Percentiles rank a stretch among this genome's conserved stretches.
phyloP scores from a whole-genome alignment of 768 basidiomycete genomes.

The Boletus reticulatus region DNA sequence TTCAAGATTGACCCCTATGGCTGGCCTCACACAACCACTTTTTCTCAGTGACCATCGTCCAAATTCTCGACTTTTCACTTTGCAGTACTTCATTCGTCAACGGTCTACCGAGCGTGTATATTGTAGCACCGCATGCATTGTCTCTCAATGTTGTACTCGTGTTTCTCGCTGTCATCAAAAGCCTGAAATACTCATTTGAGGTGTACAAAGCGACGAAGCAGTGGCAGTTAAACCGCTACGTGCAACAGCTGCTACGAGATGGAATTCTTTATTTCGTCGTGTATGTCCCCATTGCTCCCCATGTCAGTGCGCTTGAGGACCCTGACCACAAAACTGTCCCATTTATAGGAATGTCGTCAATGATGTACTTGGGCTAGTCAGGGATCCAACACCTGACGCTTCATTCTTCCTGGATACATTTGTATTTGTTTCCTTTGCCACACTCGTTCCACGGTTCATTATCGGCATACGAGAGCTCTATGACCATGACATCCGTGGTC shows the following conservation, averaged over 20 bases:
- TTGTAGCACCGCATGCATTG: too few relatives aligned
- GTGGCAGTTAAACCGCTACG: background rate
- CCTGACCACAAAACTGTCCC: background rate
- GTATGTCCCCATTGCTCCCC: background rate
- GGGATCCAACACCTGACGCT: too few relatives aligned
- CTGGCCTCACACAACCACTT: too few relatives aligned
- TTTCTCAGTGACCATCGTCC: too few relatives aligned
- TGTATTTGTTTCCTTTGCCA: background rate
- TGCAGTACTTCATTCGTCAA: too few relatives aligned
- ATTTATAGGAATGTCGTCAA: background rate
- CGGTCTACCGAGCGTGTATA: background rate
- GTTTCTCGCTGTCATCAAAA: too few relatives aligned
- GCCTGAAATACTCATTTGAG: background rate
- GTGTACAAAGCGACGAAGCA: background rate
- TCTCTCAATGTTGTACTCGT: too few relatives aligned
- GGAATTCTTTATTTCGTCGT: background rate
- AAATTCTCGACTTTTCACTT: too few relatives aligned
- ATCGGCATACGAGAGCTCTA: background rate
- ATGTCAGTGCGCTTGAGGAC: too few relatives aligned
- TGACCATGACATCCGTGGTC: background rate
- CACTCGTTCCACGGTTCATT: background rate
- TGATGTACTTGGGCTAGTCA: too few relatives aligned
- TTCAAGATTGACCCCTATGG: too few relatives aligned
- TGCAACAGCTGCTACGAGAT: background rate
- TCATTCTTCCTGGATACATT: background rate